phyloP scores from a whole-genome alignment of 345 rosid genomes.

The Lepidium aucheri region DNA sequence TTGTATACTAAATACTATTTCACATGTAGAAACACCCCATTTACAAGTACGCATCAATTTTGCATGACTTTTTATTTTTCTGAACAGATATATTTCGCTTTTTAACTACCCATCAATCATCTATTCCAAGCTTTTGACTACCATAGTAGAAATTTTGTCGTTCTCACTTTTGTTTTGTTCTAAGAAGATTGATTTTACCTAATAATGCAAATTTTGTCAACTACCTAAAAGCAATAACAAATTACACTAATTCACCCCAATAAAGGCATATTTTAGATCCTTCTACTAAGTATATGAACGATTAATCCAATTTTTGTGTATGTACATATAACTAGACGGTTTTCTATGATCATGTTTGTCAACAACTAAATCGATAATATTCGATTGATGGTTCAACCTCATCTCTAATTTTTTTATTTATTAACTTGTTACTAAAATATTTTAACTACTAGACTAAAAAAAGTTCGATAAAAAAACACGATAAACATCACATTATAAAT shows the following conservation, averaged over 20 bases:
- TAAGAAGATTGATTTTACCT: background rate
- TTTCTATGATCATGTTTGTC: background rate
- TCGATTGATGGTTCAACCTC: too few relatives aligned
- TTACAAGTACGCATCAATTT: slow-evolving; percentile 14
- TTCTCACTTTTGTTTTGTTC: background rate
- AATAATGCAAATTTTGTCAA: slow-evolving; percentile 10
- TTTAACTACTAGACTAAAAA: too few relatives aligned
- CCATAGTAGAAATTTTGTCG: background rate
- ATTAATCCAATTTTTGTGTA: too few relatives aligned
- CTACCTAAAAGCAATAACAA: background rate
- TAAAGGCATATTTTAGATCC: background rate
- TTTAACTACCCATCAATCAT: slow-evolving; percentile 13
- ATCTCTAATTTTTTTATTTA: too few relatives aligned
- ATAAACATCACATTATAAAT: background rate
- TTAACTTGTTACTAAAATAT: too few relatives aligned
- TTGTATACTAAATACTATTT: background rate
- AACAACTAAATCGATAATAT: too few relatives aligned
- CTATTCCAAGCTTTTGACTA: slow-evolving; percentile 10
- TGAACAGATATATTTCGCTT: slow-evolving; percentile 1
- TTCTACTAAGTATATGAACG: background rate
- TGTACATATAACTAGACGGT: too few relatives aligned
- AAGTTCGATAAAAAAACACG: too few relatives aligned
- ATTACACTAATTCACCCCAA: background rate
- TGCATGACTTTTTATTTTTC: slow-evolving; percentile 16
- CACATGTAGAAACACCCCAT: slow-evolving; percentile 6